phyloP scores from a whole-genome alignment of 2,329 filamentous ascomycete genomes.

The Chaetomiaceae sp. region DNA sequence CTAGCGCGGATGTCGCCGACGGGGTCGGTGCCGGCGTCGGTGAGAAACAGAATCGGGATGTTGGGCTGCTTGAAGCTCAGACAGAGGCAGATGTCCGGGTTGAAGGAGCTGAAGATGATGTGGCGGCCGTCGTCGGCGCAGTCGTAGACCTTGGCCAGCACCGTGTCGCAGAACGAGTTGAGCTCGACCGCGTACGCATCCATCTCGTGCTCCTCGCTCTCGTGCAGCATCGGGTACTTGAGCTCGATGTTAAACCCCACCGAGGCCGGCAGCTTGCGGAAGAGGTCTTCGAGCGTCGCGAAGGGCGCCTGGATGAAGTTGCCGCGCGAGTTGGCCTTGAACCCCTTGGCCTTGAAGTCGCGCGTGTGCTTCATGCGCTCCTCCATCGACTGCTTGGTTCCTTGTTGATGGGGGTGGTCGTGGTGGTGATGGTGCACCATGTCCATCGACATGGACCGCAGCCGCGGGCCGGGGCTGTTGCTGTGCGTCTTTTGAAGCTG shows the following conservation, averaged over 20 bases:
- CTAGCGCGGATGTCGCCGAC: constrained; percentile 87
- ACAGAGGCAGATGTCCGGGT: constrained; percentile 91
- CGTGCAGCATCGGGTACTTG: constrained; percentile 98
- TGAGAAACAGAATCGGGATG: constrained; percentile 91
- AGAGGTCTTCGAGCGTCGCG: constrained; percentile 89
- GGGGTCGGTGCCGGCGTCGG: constrained; percentile 72
- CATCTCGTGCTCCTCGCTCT: constrained; percentile 93
- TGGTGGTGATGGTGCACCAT: constrained; percentile 28
- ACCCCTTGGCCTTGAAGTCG: constrained; percentile 90
- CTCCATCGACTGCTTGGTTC: constrained; percentile 38
- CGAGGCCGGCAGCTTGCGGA: constrained; percentile 70
- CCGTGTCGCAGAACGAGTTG: constrained; percentile 93
- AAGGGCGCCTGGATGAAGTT: constrained; percentile 95
- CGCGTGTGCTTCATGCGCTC: constrained; percentile 97
- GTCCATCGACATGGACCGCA: constrained; percentile 52
- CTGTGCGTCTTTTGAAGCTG: constrained; percentile 27
- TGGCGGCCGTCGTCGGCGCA: constrained; percentile 68
- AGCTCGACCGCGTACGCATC: constrained; percentile 92
- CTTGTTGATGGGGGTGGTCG: too few relatives aligned
- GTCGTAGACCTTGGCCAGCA: constrained; percentile 85
- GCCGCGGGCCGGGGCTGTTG: constrained; percentile 30
- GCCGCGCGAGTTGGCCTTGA: constrained; percentile 89
- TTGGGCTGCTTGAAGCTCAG: constrained; percentile 95
- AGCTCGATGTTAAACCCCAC: constrained; percentile 98
- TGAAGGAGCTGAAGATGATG: constrained; percentile 95